Base-by-base conservation (phyloP, 768 basidiomycete genomes). In the Tricholoma sp. region DNA sequence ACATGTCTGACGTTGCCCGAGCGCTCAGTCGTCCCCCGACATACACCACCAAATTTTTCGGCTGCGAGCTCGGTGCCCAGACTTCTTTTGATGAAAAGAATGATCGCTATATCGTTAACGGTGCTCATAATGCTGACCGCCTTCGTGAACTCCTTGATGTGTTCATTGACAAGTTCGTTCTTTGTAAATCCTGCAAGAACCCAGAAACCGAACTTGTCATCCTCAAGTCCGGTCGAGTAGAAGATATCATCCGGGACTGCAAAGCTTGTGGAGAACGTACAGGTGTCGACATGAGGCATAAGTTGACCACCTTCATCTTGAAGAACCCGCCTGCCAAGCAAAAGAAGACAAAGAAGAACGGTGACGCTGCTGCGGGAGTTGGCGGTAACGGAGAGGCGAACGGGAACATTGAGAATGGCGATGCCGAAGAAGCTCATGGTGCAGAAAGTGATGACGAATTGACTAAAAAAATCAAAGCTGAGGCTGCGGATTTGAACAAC, bases 1-100 rank as follows among this genome's bases (percentile, higher is more conserved):
- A 99, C 76, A 98, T 99, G 94, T 84, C 92, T 59, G 97, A 98
- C 72, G 89, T 99, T 63, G 93, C 96, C 50, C 88, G 93, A 61
- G 94, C 97, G 46, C 84, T 99, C 63, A 91, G 88, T 67, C 89
- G 97, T 57, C 96, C 96, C 58, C 90, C 97, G 24, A 83, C 94
- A 43, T 97, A 98, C 71, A 89, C 96, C 60, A 98, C 96, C 73
- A 99, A 99, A 75, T 99, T 95, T 81, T 98, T 99, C 67, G 97
- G 97, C 31, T 94, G 91, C 71, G 97, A 99, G 73, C 88, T 98
- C 57, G 97, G 97, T 61, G 97, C 97, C 32, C 96, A 98, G 74
- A 96, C 94, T 32, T 89, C 94, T 19, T 88, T 92, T 69, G 94
- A 98, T 72, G 93, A 96, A 72, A 94, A 93, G 74, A 92, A 92